phyloP scores from a whole-genome alignment of 805 yeast species.

The Candida manassasensis region DNA sequence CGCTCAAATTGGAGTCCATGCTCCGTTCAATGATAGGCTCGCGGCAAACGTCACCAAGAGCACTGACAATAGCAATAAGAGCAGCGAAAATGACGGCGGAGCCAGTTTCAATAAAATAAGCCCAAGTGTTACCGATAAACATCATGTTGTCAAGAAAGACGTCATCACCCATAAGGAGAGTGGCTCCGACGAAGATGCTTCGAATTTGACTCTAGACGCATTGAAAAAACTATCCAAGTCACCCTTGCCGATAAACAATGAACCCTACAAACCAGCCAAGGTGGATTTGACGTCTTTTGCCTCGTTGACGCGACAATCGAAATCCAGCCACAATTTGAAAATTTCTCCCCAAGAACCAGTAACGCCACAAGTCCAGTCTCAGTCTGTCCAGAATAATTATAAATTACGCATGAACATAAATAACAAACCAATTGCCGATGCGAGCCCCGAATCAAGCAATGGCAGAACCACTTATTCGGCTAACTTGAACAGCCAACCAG shows the following conservation, averaged over 20 bases:
- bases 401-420: constrained; percentile 1
- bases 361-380: constrained; percentile 6
- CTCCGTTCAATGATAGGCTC: constrained; percentile 30
- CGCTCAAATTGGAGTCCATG: constrained; percentile 36
- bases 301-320: constrained; percentile 42
- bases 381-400: constrained; percentile 5
- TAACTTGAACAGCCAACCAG: constrained; percentile 1
- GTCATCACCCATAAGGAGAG: constrained; percentile 1
- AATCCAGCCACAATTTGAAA: constrained; percentile 8
- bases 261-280: constrained; percentile 43
- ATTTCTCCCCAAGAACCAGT: constrained; percentile 3
- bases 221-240: constrained; percentile 39
- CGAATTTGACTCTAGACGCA: constrained; percentile 38
- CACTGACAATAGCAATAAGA: background rate
- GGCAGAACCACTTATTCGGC: background rate
- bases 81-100: background rate
- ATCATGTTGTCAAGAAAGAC: background rate
- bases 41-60: background rate
- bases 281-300: constrained; percentile 42
- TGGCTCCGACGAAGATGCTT: constrained; percentile 28
- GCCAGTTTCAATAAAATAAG: background rate
- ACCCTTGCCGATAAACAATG: constrained; percentile 34
- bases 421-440: background rate
- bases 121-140: background rate
- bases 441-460: background rate